Base-by-base conservation (phyloP, 2,329 filamentous ascomycete species). In the Rhynchosporium secalis region DNA sequence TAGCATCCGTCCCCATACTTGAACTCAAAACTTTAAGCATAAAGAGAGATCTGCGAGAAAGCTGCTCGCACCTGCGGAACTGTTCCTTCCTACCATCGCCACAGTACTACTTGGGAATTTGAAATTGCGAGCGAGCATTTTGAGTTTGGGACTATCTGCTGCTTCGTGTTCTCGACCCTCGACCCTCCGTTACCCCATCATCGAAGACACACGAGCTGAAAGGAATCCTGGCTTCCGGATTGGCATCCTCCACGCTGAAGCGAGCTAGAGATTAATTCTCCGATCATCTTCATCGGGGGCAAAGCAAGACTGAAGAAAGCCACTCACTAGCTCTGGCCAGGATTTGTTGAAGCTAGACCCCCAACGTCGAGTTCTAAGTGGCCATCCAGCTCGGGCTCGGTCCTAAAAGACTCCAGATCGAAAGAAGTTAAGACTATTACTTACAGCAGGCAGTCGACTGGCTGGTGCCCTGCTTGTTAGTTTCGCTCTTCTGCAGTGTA, bases 111-210 rank as follows among this genome's bases (percentile, higher is more conserved):
- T 49, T 64, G 54, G 49, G 6, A 36, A 63, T 56, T 63, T 41
- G 49, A 56, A 49, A 59, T 60, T 59, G 36, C 46, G 26, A 54
- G 48, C 38, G 58, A 58, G 20, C 20, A 20, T 20, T 51, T 66
- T 63, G 66, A 69, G 64, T 69, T 69, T 62, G 54, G 46, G 29
- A 61, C 62, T 57, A 55, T 51, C 45, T 58, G 41, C 43, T 55
- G 38, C 56, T 55, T 47, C 38, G 41, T 41, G 60, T 62, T 64
- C 63, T 68, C 59, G 61, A 64, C 60, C 61, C 63, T 68, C 59
- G 61, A 64, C 60, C 61, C 45, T 60, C 26, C 56, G 55, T 62
- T 49, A 66, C 59, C 55, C 62, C 61, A 59, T 62, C 61, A 63
- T 58, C 63, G 9, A 6, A 5, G 60, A 61, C 36, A 57, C 64